phyloP scores from a whole-genome alignment of 202 grass and related monocot species.

The Elaeis oleifera region DNA sequence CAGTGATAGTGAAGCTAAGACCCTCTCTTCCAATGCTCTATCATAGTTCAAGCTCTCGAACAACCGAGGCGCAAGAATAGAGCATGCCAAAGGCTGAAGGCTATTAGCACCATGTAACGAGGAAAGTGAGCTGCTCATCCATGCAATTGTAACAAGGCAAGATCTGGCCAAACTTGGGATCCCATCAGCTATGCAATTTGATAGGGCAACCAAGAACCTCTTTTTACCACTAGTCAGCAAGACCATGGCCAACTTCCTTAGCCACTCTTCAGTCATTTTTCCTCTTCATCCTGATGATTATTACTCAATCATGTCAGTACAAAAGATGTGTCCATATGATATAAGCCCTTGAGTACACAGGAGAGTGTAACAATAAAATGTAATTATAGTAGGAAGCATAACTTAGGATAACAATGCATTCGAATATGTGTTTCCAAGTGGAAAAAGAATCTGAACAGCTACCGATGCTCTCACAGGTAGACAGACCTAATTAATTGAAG shows the following conservation, averaged over 20 bases:
- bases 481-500: too few species aligned
- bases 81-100: slow-evolving; percentile 57
- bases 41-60: slow-evolving; percentile 74
- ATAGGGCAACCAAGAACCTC: slow-evolving; percentile 55
- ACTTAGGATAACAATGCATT: too few species aligned
- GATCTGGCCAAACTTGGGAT: slow-evolving; percentile 46
- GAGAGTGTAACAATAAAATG: too few species aligned
- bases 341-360: too few species aligned
- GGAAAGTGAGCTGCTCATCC: slow-evolving; percentile 74
- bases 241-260: slow-evolving; percentile 57
- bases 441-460: too few species aligned
- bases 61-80: slow-evolving; percentile 16
- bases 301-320: neutral
- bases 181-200: slow-evolving; percentile 70
- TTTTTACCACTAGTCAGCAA: slow-evolving; percentile 25
- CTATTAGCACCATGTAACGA: slow-evolving; percentile 37
- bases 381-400: too few species aligned
- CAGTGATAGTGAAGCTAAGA: slow-evolving; percentile 64
- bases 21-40: slow-evolving; percentile 73
- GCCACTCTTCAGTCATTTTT: slow-evolving; percentile 59
- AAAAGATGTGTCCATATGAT: neutral
- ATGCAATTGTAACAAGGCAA: slow-evolving; percentile 64
- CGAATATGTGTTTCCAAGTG: too few species aligned
- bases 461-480: too few species aligned
- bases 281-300: slow-evolving; percentile 62